phyloP scores from a whole-genome alignment of 768 basidiomycete species.

The Lentinula raphanica region DNA sequence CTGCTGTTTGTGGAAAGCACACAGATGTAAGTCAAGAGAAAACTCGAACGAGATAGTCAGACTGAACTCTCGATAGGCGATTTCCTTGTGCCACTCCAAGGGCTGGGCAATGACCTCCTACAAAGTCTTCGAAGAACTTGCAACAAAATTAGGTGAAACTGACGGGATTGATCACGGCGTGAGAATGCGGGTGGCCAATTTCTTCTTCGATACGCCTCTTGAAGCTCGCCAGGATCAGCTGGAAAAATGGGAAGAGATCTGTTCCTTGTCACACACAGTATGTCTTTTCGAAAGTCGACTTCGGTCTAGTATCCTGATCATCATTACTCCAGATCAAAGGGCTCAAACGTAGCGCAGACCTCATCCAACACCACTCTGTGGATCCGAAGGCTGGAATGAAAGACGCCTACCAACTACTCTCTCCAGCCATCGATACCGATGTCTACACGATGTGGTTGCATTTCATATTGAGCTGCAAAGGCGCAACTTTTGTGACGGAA shows the following conservation, averaged over 20 bases:
- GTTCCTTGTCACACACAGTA: neutral
- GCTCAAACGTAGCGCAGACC: conserved; percentile 13
- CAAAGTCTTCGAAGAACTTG: conserved; percentile 21
- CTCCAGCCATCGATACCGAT: conserved; percentile 34
- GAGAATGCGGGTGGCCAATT: conserved; percentile 27
- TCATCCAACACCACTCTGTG: conserved; percentile 22
- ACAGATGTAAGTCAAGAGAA: conserved; percentile 16
- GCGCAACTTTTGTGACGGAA: conserved; percentile 22
- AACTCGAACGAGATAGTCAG: neutral
- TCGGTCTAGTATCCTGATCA: no score
- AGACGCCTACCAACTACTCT: conserved; percentile 30
- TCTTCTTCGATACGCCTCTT: conserved; percentile 27
- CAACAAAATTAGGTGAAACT: conserved; percentile 13
- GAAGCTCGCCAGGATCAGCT: conserved; percentile 22
- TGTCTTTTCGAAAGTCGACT: neutral
- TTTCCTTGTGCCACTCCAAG: conserved; percentile 28
- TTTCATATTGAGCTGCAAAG: conserved; percentile 20
- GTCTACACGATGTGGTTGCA: conserved; percentile 29
- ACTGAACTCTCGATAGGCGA: conserved; percentile 4
- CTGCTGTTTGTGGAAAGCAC: conserved; percentile 34
- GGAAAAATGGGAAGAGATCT: conserved; percentile 25
- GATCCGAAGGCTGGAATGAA: conserved; percentile 23
- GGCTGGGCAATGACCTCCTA: conserved; percentile 32
- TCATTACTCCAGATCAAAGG: conserved; percentile 14
- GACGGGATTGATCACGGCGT: conserved; percentile 24